phyloP scores from a whole-genome alignment of 2,329 filamentous ascomycete genomes.

The Calycina herbarum region DNA sequence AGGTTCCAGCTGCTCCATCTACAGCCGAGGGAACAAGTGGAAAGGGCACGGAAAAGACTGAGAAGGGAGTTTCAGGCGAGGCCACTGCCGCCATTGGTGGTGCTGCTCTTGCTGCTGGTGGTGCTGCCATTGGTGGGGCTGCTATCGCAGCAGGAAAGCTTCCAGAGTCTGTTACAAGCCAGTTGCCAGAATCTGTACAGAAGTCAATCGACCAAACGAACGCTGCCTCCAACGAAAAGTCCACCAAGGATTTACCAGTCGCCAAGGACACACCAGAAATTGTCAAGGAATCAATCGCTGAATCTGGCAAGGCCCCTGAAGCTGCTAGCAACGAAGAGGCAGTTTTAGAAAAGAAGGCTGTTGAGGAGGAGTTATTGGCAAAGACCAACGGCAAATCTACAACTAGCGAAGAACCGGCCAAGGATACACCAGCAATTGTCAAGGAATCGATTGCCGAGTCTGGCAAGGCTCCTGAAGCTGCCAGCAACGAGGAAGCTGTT shows the following conservation, averaged over 20 bases:
- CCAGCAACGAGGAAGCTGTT: slow-evolving; percentile 66
- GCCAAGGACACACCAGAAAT: slow-evolving; percentile 35
- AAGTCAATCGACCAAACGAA: slow-evolving; percentile 70
- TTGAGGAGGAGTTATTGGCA: slow-evolving; percentile 71
- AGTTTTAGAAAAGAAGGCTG: slow-evolving; percentile 73
- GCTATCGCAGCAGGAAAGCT: slow-evolving; percentile 33
- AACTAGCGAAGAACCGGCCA: slow-evolving; percentile 45
- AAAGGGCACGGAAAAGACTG: slow-evolving; percentile 54
- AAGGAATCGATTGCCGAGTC: slow-evolving; percentile 59
- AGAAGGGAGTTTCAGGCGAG: slow-evolving; percentile 47
- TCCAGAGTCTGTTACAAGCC: slow-evolving; percentile 37
- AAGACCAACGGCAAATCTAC: slow-evolving; percentile 44
- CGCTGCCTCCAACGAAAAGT: slow-evolving; percentile 63
- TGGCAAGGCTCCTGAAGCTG: slow-evolving; percentile 67
- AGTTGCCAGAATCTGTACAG: slow-evolving; percentile 72
- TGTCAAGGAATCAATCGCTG: slow-evolving; percentile 57
- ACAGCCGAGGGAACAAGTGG: slow-evolving; percentile 58
- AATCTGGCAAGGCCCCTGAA: slow-evolving; percentile 65
- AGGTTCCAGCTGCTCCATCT: slow-evolving; percentile 60
- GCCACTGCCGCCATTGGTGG: slow-evolving; percentile 44
- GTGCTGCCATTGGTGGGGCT: slow-evolving; percentile 43
- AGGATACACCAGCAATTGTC: slow-evolving; percentile 55
- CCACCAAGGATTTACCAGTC: slow-evolving; percentile 13
- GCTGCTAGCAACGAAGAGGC: slow-evolving; percentile 67
- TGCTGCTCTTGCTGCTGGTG: slow-evolving; percentile 45